Evolutionary conservation across 441 rosid species (phyloP).

Genomic region (Pelargonium fulgidum): DNA sequence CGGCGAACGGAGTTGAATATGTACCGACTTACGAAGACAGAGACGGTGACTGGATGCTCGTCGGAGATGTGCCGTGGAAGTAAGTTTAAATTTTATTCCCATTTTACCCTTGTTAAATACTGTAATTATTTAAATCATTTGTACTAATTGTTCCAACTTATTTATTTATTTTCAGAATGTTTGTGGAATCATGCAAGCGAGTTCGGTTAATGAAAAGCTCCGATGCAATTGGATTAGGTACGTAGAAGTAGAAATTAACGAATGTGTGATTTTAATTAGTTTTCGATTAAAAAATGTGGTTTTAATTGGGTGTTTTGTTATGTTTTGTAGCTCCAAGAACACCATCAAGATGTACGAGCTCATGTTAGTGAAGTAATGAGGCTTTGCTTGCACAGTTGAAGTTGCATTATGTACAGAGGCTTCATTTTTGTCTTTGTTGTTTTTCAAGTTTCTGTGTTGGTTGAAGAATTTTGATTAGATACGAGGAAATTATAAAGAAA

Average conservation of each 20-base stretch:
- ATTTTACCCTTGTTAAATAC: conserved; percentile 5
- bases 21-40: conserved; percentile 56
- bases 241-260: neutral
- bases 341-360: conserved; percentile 31
- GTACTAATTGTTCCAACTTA: neutral
- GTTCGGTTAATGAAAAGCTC: conserved; percentile 59
- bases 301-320: neutral
- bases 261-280: neutral
- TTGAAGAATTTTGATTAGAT: conserved; percentile 20
- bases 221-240: conserved; percentile 41
- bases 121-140: neutral
- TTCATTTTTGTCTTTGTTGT: conserved; percentile 8
- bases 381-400: neutral
- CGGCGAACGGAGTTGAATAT: conserved; percentile 31
- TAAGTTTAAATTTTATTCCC: conserved; percentile 24
- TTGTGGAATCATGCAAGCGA: conserved; percentile 61
- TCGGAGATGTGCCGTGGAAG: conserved; percentile 76
- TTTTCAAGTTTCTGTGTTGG: neutral
- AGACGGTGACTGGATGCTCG: conserved; percentile 70
- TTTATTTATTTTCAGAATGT: conserved; percentile 39
- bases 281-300: neutral
- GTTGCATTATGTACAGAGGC: conserved; percentile 27
- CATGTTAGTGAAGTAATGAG: conserved; percentile 15
- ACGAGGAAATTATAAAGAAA: neutral
- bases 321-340: conserved; percentile 33